Evolutionary conservation across 208 protist species (phyloP).

Genomic region (Sergeia podlipaevii): DNA sequence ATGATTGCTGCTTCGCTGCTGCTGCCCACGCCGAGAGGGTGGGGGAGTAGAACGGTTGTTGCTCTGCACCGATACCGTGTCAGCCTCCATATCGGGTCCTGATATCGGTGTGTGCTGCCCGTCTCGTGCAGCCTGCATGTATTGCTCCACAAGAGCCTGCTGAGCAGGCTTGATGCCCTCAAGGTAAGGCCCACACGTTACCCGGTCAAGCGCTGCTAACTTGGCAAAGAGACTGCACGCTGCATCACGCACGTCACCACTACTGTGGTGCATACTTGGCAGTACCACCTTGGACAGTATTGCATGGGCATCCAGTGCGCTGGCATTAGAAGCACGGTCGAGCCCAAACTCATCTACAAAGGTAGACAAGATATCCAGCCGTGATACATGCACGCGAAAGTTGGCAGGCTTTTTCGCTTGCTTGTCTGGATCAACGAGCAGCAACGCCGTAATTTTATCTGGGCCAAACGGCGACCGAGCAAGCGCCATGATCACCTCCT

Average conservation of each 20-base stretch:
- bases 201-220: slow-evolving; percentile 36
- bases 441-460: slow-evolving; percentile 42
- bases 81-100: slow-evolving; percentile 9
- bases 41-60: not conserved
- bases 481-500: slow-evolving; percentile 41
- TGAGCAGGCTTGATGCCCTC: slow-evolving; percentile 71
- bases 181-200: slow-evolving; percentile 20
- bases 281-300: slow-evolving; percentile 59
- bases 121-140: slow-evolving; percentile 19
- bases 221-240: slow-evolving; percentile 72
- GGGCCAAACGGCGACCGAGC: slow-evolving; percentile 44
- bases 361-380: slow-evolving; percentile 61
- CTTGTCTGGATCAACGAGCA: slow-evolving; percentile 63
- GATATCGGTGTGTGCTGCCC: not conserved
- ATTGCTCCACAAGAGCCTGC: slow-evolving; percentile 64
- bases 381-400: slow-evolving; percentile 48
- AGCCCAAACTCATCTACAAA: slow-evolving; percentile 74
- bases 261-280: slow-evolving; percentile 70
- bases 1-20: slow-evolving; percentile 1
- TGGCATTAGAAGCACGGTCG: slow-evolving; percentile 5
- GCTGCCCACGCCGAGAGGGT: slow-evolving; percentile 2
- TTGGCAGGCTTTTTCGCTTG: slow-evolving; percentile 50
- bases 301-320: slow-evolving; percentile 32
- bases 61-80: slow-evolving; percentile 13
- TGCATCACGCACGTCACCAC: slow-evolving; percentile 68